phyloP scores from a whole-genome alignment of 257 asterid species.

The Solanum habrochaites region DNA sequence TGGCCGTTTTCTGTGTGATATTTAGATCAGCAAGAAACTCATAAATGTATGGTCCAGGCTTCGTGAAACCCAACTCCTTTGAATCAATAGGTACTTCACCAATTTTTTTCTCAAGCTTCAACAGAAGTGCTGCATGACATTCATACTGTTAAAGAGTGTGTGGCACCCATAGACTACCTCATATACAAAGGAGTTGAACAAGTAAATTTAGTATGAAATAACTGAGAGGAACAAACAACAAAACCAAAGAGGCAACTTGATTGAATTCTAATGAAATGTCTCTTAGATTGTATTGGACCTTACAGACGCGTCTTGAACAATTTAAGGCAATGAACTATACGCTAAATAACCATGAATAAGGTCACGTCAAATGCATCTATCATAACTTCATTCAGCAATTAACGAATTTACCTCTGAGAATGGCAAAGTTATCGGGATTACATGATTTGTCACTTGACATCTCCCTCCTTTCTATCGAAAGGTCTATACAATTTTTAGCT shows the following conservation, averaged over 20 bases:
- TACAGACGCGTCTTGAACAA: background rate
- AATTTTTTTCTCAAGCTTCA: conserved; percentile 84
- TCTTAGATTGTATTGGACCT: background rate
- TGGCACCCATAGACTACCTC: background rate
- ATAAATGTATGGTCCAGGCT: conserved; percentile 85
- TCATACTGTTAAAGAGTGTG: conserved; percentile 4
- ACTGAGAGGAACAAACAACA: background rate
- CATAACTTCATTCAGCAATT: background rate
- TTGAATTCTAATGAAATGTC: background rate
- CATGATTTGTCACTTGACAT: conserved; percentile 67
- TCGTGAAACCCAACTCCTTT: conserved; percentile 85
- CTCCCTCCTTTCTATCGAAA: conserved; percentile 63
- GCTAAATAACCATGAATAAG: background rate
- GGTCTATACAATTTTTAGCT: conserved; percentile 72
- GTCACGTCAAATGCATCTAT: background rate
- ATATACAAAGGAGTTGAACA: background rate
- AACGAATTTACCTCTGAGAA: conserved; percentile 62
- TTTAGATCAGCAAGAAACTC: conserved; percentile 82
- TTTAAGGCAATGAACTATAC: background rate
- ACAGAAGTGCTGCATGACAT: conserved; percentile 78
- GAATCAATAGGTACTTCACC: conserved; percentile 76
- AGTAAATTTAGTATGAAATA: background rate
- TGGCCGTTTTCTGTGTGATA: conserved; percentile 56
- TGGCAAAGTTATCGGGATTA: conserved; percentile 90
- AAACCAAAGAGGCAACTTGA: background rate